Percentiles rank a stretch among this genome's conserved stretches.
These are phyloP conservation scores for Acacia acuminata DNA, from an alignment of 306 rosid species.

Conservation along the genomic window DNA sequence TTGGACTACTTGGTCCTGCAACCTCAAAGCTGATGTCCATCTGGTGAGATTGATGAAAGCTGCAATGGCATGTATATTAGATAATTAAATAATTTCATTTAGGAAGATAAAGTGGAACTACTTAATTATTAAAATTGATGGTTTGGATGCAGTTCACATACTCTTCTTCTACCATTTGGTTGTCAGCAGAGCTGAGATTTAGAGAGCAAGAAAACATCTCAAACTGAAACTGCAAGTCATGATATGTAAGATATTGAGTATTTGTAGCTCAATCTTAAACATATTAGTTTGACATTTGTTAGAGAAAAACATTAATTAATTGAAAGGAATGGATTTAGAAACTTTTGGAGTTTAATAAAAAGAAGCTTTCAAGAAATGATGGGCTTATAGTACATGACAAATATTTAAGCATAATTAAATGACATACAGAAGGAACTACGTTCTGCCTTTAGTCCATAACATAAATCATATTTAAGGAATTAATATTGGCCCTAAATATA, in stretches of 20 bases:
- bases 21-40: slow-evolving; percentile 41
- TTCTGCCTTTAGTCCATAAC: too few species aligned
- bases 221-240: too few species aligned
- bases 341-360: too few species aligned
- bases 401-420: not conserved
- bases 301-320: too few species aligned
- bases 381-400: not conserved
- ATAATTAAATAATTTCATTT: not conserved
- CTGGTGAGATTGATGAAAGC: slow-evolving; percentile 33
- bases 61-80: slow-evolving; percentile 31
- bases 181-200: too few species aligned
- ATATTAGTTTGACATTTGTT: too few species aligned
- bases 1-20: slow-evolving; percentile 26
- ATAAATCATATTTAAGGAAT: too few species aligned
- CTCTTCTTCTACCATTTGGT: slow-evolving; percentile 37
- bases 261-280: too few species aligned
- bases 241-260: too few species aligned
- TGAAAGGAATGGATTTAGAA: too few species aligned
- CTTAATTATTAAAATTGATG: not conserved
- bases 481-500: too few species aligned
- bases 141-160: slow-evolving; percentile 34
- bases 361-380: not conserved
- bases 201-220: too few species aligned
- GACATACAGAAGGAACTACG: not conserved
- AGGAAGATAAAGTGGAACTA: not conserved